Percentiles rank a stretch among this genome's conserved stretches.
Evolutionary conservation across 805 yeast genomes (phyloP).

Genomic region (Yamadazyma philogaea): DNA sequence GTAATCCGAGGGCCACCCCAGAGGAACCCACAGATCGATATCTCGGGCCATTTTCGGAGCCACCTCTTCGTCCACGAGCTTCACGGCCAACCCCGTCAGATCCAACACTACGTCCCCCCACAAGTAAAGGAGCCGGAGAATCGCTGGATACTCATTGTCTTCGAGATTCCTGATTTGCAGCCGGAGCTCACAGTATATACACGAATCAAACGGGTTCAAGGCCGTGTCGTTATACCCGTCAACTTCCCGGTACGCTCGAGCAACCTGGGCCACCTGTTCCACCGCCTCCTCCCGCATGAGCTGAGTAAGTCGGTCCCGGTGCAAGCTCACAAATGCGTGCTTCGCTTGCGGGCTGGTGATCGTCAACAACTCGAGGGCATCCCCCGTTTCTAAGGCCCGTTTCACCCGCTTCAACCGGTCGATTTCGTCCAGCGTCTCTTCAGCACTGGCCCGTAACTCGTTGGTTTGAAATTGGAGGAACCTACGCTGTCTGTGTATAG

Average conservation of each 20-base stretch:
- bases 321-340: slow-evolving; percentile 6
- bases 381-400: not conserved
- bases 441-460: slow-evolving; percentile 4
- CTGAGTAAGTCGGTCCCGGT: slow-evolving; percentile 2
- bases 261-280: not conserved
- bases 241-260: slow-evolving; percentile 2
- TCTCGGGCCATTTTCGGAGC: slow-evolving; percentile 17
- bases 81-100: not conserved
- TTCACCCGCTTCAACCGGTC: slow-evolving; percentile 3
- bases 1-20: slow-evolving; percentile 12
- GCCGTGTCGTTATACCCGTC: slow-evolving; percentile 3
- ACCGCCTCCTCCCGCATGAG: slow-evolving; percentile 1
- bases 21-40: slow-evolving; percentile 19
- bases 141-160: slow-evolving; percentile 5
- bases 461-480: slow-evolving; percentile 9
- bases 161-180: not conserved
- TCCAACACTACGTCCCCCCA: slow-evolving; percentile 13
- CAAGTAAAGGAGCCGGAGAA: slow-evolving; percentile 13
- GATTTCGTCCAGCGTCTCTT: not conserved
- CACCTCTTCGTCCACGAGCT: slow-evolving; percentile 17
- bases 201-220: slow-evolving; percentile 20
- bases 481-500: slow-evolving; percentile 12
- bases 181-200: slow-evolving; percentile 13
- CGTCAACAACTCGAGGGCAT: slow-evolving; percentile 1
- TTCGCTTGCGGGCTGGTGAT: slow-evolving; percentile 8